These are phyloP conservation scores for Ceratobasidium sp. DNA, from an alignment of 1,284 basidiomycete genomes.

Conservation along the genomic window DNA sequence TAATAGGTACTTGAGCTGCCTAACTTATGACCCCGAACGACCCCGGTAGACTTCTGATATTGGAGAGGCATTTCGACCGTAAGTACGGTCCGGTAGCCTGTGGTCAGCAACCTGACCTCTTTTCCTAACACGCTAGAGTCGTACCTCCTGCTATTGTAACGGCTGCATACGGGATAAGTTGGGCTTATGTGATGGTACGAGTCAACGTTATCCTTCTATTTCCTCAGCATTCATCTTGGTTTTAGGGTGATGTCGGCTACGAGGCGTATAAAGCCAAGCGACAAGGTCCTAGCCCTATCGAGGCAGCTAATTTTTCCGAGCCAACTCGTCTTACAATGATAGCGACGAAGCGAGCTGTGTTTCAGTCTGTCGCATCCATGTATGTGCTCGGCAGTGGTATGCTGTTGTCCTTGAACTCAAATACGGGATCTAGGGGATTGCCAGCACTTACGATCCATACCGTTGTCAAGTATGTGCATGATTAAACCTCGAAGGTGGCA, in stretches of 20 bases:
- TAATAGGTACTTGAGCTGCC: conserved; percentile 65
- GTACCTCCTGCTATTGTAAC: conserved; percentile 83
- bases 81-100: conserved; percentile 6
- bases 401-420: not conserved
- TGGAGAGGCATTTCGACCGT: conserved; percentile 91
- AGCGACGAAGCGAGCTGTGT: conserved; percentile 81
- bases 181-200: conserved; percentile 78
- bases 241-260: conserved; percentile 81
- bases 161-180: conserved; percentile 88
- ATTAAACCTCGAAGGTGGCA: not conserved
- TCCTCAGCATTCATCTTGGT: conserved; percentile 1
- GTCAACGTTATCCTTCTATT: conserved; percentile 32
- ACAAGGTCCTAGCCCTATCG: conserved; percentile 76
- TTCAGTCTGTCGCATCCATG: conserved; percentile 93
- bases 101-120: not conserved
- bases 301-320: conserved; percentile 83
- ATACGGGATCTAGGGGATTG: conserved; percentile 67
- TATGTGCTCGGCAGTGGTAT: conserved; percentile 57
- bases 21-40: not conserved
- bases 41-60: conserved; percentile 70
- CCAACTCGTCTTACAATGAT: conserved; percentile 76
- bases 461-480: conserved; percentile 64
- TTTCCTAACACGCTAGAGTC: conserved; percentile 57
- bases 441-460: conserved; percentile 88
- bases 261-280: conserved; percentile 89